A percentile compares a stretch with the other conserved stretches of the same genome.
Conservation (phyloP, 441 rosid genomes). For the Pelargonium australe region DNA sequence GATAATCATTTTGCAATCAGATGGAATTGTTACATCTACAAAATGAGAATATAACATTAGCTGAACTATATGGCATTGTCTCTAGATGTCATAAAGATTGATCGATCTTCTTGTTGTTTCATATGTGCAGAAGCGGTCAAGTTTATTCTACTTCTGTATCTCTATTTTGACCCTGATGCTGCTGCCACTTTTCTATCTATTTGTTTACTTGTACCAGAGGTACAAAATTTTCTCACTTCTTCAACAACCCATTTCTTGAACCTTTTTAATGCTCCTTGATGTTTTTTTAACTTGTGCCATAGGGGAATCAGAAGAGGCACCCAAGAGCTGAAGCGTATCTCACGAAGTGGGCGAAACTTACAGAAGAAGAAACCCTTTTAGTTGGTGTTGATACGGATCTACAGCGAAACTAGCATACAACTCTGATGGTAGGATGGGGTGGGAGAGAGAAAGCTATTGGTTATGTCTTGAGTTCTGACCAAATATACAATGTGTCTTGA, state of each 20-base stretch:
- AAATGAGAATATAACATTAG: too few relatives aligned
- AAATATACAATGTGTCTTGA: background rate
- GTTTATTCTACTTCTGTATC: conserved; percentile 25
- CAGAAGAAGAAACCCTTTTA: conserved; percentile 47
- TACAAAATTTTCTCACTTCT: conserved; percentile 19
- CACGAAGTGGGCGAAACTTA: conserved; percentile 19
- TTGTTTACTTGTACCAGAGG: conserved; percentile 46
- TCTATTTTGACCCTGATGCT: conserved; percentile 35
- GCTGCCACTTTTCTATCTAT: conserved; percentile 39
- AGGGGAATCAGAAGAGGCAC: conserved; percentile 42
- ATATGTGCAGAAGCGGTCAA: conserved; percentile 31
- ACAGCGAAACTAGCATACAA: background rate
- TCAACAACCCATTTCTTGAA: background rate
- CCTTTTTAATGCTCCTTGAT: conserved; percentile 8
- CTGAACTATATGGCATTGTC: too few relatives aligned
- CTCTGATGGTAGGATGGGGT: background rate
- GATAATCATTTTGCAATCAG: too few relatives aligned
- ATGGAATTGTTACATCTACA: too few relatives aligned
- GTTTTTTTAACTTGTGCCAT: conserved; percentile 13
- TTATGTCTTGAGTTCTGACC: background rate
- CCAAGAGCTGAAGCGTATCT: conserved; percentile 38
- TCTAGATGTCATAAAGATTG: background rate
- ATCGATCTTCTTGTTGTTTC: background rate
- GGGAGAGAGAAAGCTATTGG: background rate
- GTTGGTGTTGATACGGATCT: background rate